Percentiles rank a stretch among this genome's conserved stretches.
Evolutionary conservation across 331 rosid genomes (phyloP).

Genomic region (Rosa hybrid): DNA sequence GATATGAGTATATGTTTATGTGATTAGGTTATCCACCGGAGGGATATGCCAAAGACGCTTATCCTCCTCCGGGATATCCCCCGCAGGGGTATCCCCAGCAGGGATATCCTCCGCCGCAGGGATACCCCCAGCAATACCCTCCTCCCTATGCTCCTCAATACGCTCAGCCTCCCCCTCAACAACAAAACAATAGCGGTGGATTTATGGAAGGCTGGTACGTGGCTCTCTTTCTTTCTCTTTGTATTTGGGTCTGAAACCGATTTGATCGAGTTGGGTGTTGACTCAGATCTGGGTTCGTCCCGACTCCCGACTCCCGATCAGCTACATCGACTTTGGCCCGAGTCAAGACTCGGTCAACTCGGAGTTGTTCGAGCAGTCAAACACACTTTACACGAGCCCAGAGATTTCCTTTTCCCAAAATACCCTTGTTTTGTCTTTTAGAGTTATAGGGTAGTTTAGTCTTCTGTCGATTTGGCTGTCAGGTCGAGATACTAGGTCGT

Average conservation of each 20-base stretch:
- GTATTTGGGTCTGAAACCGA: conserved; percentile 10
- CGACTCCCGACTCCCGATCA: background rate
- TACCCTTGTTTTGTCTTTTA: background rate
- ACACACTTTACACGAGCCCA: background rate
- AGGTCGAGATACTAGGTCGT: background rate
- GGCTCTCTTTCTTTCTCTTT: background rate
- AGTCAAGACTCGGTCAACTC: conserved; percentile 8
- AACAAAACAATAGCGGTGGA: conserved; percentile 38
- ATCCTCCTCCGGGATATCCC: conserved; percentile 51
- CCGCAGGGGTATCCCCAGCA: conserved; percentile 39
- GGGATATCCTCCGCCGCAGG: conserved; percentile 53
- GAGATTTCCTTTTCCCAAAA: background rate
- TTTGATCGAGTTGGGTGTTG: background rate
- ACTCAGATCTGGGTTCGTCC: conserved; percentile 39
- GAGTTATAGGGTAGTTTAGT: background rate
- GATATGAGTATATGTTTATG: background rate
- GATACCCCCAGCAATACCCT: conserved; percentile 67
- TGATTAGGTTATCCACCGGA: conserved; percentile 60
- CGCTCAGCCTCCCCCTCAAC: conserved; percentile 76
- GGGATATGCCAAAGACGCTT: conserved; percentile 51
- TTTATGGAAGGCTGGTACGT: conserved; percentile 78
- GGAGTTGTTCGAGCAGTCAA: background rate
- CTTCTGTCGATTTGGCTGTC: background rate
- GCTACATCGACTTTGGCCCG: background rate
- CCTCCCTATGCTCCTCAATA: conserved; percentile 83